Base-by-base conservation (phyloP, 1,284 basidiomycete species). In the Cutaneotrichosporon cyanovorans region DNA sequence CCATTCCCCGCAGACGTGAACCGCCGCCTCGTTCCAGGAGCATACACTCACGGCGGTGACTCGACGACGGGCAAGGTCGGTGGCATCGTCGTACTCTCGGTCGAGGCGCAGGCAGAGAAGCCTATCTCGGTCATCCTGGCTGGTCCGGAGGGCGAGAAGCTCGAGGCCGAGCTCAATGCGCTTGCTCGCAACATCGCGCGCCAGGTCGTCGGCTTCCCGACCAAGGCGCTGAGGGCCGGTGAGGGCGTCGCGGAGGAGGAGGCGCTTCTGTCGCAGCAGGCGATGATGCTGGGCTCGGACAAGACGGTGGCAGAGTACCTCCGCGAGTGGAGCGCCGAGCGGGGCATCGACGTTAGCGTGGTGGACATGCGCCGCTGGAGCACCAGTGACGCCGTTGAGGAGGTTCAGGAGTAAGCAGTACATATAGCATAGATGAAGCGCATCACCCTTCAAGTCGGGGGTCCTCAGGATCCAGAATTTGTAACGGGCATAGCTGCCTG, bases 171-270 rank as follows among this genome's bases (percentile, higher is more conserved):
- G 38, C 69, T 87, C 18, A 75, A 77, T 21, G 76, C 77, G n/a
- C 72, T 95, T 4, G 81, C 85, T 53, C 80, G 87, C 18, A 80
- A 83, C 5, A 59, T 95, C 8, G 86, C 85, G 2, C 78, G 88
- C 41, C 92, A 95, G 69, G 83, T 88, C 30, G 83, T 84, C 10
- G 91, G 90, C 2, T 85, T 92, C 68, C 80, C 85, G 21, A 88
- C 88, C 0, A 72, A 70, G n/a, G 76, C 75, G 0, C 75, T 95
- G 36, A 71, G 60, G 12, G 58, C 72, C 20, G 44, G 40, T 12
- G 45, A 48, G 32, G 51, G 50, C 7, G 58, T 61, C 6, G 74
- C 72, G 5, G 73, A 73, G 18, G 78, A 80, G 32, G 79, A 83
- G 51, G 57, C 61, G 31, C 70, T 96, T 45, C 85, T 89, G 61